phyloP scores from a whole-genome alignment of 2,329 filamentous ascomycete species.

The Alternaria atra region DNA sequence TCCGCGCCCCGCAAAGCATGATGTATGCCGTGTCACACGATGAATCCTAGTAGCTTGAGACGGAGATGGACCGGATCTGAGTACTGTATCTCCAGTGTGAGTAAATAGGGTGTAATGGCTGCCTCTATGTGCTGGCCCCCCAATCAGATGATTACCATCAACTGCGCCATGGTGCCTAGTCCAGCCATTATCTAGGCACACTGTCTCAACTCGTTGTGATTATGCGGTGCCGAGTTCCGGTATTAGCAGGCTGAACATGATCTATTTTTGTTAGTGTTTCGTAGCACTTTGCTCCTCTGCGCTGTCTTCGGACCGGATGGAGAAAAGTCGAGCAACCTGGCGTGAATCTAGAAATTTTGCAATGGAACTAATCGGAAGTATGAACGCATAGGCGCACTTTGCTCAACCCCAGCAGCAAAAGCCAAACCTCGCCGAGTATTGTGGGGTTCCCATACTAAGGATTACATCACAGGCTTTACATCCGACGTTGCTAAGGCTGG shows the following conservation, averaged over 20 bases:
- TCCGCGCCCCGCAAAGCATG: not conserved
- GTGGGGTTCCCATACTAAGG: not conserved
- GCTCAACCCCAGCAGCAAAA: not conserved
- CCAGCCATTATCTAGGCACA: not conserved
- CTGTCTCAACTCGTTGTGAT: not conserved
- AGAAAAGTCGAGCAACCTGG: not conserved
- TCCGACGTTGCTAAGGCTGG: not conserved
- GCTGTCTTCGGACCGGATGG: not conserved
- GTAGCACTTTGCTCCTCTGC: not conserved
- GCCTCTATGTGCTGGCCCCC: not conserved
- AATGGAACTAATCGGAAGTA: not conserved
- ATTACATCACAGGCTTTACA: not conserved
- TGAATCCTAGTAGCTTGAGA: not conserved
- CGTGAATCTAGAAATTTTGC: not conserved
- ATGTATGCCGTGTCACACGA: slow-evolving; percentile 6
- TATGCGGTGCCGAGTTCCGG: slow-evolving; percentile 6
- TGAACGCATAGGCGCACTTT: not conserved
- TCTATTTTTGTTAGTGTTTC: not conserved
- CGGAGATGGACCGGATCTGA: not conserved
- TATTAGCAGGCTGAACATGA: not conserved
- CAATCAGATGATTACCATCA: not conserved
- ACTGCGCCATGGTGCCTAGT: not conserved
- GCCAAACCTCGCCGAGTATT: slow-evolving; percentile 4
- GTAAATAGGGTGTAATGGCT: not conserved
- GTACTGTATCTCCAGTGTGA: not conserved